These are phyloP conservation scores for Pseudogymnoascus sp. DNA, from an alignment of 2,329 filamentous ascomycete genomes.

Conservation along the genomic window DNA sequence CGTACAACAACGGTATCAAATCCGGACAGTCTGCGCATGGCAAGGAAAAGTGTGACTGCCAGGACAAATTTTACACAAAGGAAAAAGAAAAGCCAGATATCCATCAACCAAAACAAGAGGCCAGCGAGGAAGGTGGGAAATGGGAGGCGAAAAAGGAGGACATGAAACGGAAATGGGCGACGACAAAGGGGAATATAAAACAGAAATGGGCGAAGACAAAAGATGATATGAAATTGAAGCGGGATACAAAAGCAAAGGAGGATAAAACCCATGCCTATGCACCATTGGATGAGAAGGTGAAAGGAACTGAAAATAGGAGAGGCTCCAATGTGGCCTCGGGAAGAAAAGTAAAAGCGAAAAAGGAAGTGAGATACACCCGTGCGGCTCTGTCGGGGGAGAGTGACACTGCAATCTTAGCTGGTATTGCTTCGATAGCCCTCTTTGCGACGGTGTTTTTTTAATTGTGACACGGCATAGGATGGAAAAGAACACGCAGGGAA, in stretches of 20 bases:
- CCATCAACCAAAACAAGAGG: neutral
- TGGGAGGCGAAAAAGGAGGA: neutral
- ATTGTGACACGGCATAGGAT: no score
- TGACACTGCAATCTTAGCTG: neutral
- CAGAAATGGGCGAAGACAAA: neutral
- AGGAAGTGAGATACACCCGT: neutral
- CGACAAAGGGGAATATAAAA: neutral
- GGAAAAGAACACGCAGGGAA: no score
- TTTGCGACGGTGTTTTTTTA: no score
- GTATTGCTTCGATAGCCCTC: neutral
- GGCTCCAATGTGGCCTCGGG: neutral
- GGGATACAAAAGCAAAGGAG: neutral
- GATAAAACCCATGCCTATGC: neutral
- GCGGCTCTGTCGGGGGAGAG: neutral
- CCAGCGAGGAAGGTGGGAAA: neutral
- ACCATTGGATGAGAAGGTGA: neutral
- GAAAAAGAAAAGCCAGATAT: neutral
- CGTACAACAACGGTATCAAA: neutral
- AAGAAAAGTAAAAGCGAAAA: neutral
- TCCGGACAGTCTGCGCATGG: neutral
- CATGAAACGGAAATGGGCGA: neutral
- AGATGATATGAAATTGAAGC: neutral
- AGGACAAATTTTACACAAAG: neutral
- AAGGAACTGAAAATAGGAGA: neutral
- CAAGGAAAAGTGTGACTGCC: neutral